phyloP scores from a whole-genome alignment of 2,329 filamentous ascomycete species.

The Chaetomiaceae sp. region DNA sequence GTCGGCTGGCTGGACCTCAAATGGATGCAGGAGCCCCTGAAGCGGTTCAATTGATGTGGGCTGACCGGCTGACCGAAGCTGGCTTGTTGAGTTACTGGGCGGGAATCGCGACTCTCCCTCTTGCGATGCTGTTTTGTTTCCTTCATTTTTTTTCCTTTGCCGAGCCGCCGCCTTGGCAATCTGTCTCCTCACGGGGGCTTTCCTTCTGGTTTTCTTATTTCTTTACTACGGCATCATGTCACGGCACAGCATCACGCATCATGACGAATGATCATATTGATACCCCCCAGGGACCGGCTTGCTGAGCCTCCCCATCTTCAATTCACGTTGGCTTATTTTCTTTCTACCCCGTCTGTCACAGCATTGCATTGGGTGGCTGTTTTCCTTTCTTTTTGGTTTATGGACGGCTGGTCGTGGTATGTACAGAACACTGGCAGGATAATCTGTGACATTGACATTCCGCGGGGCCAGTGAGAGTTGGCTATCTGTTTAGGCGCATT shows the following conservation, averaged over 20 bases:
- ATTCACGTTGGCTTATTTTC: conserved; percentile 11
- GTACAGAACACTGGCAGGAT: not conserved
- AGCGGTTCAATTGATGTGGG: conserved; percentile 65
- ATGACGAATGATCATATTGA: conserved; percentile 15
- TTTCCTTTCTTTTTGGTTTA: too few relatives aligned
- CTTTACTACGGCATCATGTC: conserved; percentile 9
- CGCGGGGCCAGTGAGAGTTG: not conserved
- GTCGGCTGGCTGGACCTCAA: conserved; percentile 70
- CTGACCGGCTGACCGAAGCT: too few relatives aligned
- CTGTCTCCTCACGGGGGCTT: not conserved
- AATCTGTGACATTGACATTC: conserved; percentile 1
- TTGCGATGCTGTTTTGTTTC: not conserved
- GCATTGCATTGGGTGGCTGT: conserved; percentile 6
- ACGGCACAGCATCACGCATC: conserved; percentile 10
- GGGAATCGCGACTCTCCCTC: too few relatives aligned
- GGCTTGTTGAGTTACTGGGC: too few relatives aligned
- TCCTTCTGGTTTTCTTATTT: conserved; percentile 8
- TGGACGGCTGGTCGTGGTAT: conserved; percentile 6
- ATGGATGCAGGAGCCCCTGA: conserved; percentile 17
- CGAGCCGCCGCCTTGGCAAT: not conserved
- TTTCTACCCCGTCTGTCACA: conserved; percentile 1
- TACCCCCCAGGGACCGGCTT: conserved; percentile 8
- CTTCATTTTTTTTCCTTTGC: not conserved
- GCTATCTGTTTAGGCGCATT: conserved; percentile 4
- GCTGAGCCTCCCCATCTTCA: conserved; percentile 5